phyloP scores from a whole-genome alignment of 176 grass and related monocot species.

The Oryza glaberrima region DNA sequence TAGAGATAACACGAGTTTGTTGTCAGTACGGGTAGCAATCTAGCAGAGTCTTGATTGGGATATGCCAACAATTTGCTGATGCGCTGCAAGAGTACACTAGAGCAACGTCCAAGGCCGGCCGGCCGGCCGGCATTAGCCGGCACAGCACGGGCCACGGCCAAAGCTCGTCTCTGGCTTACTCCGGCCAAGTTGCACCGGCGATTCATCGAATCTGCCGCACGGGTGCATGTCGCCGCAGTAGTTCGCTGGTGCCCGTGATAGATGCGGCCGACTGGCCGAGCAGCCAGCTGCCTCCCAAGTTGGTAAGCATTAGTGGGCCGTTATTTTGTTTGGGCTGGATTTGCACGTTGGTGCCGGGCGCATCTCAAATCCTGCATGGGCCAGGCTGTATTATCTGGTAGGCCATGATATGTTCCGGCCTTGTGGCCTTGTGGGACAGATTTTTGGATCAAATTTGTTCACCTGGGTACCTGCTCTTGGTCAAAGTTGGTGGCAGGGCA shows the following conservation, averaged over 20 bases:
- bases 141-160: background rate
- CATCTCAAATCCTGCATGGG: background rate
- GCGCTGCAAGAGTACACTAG: background rate
- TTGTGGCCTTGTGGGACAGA: background rate
- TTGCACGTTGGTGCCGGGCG: background rate
- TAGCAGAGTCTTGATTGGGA: background rate
- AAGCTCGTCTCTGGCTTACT: no score
- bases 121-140: background rate
- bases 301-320: background rate
- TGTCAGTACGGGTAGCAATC: background rate
- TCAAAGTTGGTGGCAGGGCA: background rate
- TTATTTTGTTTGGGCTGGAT: background rate
- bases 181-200: slow-evolving; percentile 28
- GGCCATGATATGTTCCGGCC: no score
- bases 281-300: background rate
- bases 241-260: background rate
- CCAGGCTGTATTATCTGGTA: background rate
- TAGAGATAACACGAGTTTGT: background rate
- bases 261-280: background rate
- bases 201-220: slow-evolving; percentile 1
- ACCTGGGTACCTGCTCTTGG: background rate
- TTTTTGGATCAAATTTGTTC: background rate
- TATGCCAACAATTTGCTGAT: background rate
- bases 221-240: background rate
- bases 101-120: background rate